phyloP scores from a whole-genome alignment of 1,284 basidiomycete species.

The Anthracocystis setariae region DNA sequence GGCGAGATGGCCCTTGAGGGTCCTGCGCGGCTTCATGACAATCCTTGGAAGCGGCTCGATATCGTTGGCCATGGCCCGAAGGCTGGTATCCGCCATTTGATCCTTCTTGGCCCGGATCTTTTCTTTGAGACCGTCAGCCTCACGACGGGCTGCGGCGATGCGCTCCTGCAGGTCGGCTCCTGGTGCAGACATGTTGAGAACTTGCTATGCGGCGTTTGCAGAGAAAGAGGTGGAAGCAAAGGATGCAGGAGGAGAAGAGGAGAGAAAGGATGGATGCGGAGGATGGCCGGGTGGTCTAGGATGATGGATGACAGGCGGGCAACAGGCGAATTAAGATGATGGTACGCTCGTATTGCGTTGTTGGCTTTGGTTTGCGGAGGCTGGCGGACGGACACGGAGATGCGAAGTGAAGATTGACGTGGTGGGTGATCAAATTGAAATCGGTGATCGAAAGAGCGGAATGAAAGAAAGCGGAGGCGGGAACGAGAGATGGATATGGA shows the following conservation, averaged over 20 bases:
- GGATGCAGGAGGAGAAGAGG: neutral
- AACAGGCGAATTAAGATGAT: neutral
- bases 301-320: too few relatives aligned
- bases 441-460: neutral
- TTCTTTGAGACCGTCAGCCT: conserved; percentile 95
- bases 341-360: neutral
- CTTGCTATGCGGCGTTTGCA: neutral
- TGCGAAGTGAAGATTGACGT: conserved; percentile 3
- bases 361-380: too few relatives aligned
- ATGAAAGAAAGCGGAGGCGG: neutral
- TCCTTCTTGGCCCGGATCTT: conserved; percentile 94
- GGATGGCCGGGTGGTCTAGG: too few relatives aligned
- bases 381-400: neutral
- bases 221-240: too few relatives aligned
- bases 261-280: neutral
- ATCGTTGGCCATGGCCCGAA: conserved; percentile 95
- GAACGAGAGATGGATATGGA: neutral
- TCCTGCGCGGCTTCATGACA: conserved; percentile 92
- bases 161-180: conserved; percentile 68
- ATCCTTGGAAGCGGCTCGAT: conserved; percentile 93
- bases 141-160: conserved; percentile 93
- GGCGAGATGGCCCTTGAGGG: conserved; percentile 93
- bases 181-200: conserved; percentile 35
- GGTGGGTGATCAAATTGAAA: conserved; percentile 3
- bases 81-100: conserved; percentile 92